Evolutionary conservation across 352 stramenopile species (phyloP).

Genomic region (Pythium vanterpoolii): DNA sequence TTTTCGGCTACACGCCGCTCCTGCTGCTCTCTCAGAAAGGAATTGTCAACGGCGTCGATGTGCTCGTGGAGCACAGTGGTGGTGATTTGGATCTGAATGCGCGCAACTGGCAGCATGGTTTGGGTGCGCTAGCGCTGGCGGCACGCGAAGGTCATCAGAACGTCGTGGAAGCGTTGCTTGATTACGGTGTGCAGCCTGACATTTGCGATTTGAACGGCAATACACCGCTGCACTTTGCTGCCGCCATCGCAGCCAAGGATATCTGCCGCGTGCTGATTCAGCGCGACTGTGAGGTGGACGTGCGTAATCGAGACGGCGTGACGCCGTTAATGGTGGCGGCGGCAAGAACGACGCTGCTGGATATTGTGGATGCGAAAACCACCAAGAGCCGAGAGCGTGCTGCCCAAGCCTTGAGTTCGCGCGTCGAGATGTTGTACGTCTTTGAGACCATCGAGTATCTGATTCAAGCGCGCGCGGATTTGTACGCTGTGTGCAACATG

Average conservation of each 20-base stretch:
- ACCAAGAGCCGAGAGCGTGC: constrained; percentile 2
- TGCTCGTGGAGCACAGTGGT: constrained; percentile 61
- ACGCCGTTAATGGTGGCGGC: constrained; percentile 84
- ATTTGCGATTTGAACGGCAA: constrained; percentile 64
- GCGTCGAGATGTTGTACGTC: constrained; percentile 50
- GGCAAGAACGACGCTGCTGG: constrained; percentile 19
- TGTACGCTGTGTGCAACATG: constrained; percentile 55
- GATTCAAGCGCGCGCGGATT: constrained; percentile 56
- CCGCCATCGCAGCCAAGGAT: constrained; percentile 50
- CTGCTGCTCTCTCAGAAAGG: constrained; percentile 78
- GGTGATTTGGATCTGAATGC: constrained; percentile 69
- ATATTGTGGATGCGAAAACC: constrained; percentile 14
- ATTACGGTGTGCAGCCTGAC: constrained; percentile 74
- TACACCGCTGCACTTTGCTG: constrained; percentile 78
- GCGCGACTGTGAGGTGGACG: constrained; percentile 61
- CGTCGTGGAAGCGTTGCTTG: constrained; percentile 77
- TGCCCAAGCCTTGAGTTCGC: constrained; percentile 22
- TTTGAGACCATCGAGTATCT: constrained; percentile 74
- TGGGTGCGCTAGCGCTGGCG: constrained; percentile 71
- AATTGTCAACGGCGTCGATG: constrained; percentile 66
- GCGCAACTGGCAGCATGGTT: constrained; percentile 79
- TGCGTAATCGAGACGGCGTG: constrained; percentile 59
- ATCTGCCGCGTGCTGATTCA: constrained; percentile 75
- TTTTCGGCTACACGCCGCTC: constrained; percentile 79
- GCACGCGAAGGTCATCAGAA: constrained; percentile 58